These are phyloP conservation scores for Globisporangium radiosum DNA, from an alignment of 352 stramenopile genomes.

Conservation along the genomic window DNA sequence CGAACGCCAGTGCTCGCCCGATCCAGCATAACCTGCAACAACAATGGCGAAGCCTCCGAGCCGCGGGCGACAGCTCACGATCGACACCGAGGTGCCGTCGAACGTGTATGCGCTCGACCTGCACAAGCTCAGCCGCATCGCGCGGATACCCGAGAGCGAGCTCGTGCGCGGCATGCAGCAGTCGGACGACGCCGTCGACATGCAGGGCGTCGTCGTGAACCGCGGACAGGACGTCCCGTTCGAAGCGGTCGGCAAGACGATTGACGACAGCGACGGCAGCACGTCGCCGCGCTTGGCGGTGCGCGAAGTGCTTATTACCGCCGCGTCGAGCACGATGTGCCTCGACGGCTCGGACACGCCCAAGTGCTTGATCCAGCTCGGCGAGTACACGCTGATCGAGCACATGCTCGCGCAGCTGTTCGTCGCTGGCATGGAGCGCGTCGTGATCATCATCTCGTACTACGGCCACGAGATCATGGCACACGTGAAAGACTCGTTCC, in stretches of 20 bases:
- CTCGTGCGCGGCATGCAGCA: conserved; percentile 48
- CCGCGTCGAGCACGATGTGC: conserved; percentile 39
- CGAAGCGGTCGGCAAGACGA: conserved; percentile 42
- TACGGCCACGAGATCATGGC: conserved; percentile 48
- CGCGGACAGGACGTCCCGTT: conserved; percentile 68
- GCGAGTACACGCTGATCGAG: conserved; percentile 64
- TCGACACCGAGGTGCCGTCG: conserved; percentile 49
- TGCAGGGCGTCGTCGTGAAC: conserved; percentile 76
- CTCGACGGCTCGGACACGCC: conserved; percentile 50
- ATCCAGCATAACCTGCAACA: too few species aligned
- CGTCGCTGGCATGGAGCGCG: conserved; percentile 59
- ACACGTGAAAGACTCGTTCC: conserved; percentile 55
- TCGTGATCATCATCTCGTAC: conserved; percentile 75
- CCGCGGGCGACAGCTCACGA: conserved; percentile 11
- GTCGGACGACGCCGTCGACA: conserved; percentile 49
- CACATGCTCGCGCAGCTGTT: conserved; percentile 79
- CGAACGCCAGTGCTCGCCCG: too few species aligned
- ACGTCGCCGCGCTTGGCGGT: conserved; percentile 11
- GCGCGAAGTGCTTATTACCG: conserved; percentile 62
- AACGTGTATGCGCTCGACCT: conserved; percentile 54
- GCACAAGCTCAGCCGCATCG: conserved; percentile 39
- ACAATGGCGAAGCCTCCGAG: not conserved
- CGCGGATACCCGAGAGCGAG: conserved; percentile 41
- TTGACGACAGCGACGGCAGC: not conserved
- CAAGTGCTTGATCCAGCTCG: conserved; percentile 73